Evolutionary conservation across 352 stramenopile genomes (phyloP), one percentile per base, ranked within the genome.

Genomic region (Pythium periplocum): DNA sequence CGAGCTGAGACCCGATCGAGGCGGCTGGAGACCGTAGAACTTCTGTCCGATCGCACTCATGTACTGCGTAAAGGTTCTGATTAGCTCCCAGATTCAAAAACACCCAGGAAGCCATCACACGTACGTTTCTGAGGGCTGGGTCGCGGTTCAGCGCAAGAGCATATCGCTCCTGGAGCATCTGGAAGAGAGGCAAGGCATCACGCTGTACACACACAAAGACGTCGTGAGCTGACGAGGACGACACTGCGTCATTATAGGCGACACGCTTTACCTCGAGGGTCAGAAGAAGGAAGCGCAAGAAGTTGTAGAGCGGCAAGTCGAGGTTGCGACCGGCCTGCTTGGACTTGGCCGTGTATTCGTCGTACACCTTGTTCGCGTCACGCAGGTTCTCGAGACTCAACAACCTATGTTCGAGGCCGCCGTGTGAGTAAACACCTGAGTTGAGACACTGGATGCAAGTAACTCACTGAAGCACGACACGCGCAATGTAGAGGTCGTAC

Each of bases 121-220:
- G 57, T 87, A 95, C 86, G 45, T 61, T 93, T 62, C 86, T 80
- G 10, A 96, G 68, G 35, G 80, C 78, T 30, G 60, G 59, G 46
- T 96, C 86, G 41, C 86, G 82, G 49, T 78, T 78, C 45, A 96
- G 68, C 45, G 83, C 81, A 2, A 69, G 51, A 1, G 78, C 69
- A 59, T 94, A 96, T 8, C 79, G 81, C 53, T 96, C 86, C 56
- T 94, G 75, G 5, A 96, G 80, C 62, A 94, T 73, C 51, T 94
- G 85, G 61, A 93, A 96, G 10, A 96, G 71, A 6, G 86, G 82
- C 12, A 93, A 55, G 40, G 86, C 86, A 58, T 95, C 78, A 36
- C 86, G 73, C 86, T 95, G 45, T 6, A 55, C 38, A 51, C 1
- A 48, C 26, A 32, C 12, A 55, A 8, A 4, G 26, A 50, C 12